Evolutionary conservation across 441 rosid species (phyloP).

Genomic region (Lagerstroemia fauriei): DNA sequence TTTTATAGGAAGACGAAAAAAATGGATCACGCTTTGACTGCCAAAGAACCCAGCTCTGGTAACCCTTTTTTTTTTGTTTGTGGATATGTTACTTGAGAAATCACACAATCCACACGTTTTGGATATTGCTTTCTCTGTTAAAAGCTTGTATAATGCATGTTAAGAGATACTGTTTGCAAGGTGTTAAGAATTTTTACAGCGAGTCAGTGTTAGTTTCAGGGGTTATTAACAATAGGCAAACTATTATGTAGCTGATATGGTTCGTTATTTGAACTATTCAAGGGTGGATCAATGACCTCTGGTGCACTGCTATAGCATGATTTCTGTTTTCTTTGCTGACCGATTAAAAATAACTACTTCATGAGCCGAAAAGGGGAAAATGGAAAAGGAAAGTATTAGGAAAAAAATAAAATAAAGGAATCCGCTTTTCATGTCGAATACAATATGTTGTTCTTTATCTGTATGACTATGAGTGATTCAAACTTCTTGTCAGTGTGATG

Average conservation of each 20-base stretch:
- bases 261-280: not conserved
- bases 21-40: constrained; percentile 53
- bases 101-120: not conserved
- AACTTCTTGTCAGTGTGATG: not conserved
- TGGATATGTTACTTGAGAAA: too few species aligned
- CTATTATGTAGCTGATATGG: not conserved
- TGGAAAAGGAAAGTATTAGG: too few species aligned
- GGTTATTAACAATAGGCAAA: not conserved
- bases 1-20: constrained; percentile 62
- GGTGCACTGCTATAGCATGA: not conserved
- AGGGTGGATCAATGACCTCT: not conserved
- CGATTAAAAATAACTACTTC: not conserved
- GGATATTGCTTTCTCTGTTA: not conserved
- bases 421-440: not conserved
- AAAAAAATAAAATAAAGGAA: not conserved
- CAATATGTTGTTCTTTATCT: not conserved
- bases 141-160: not conserved
- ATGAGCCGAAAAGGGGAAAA: too few species aligned
- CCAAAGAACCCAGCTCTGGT: constrained; percentile 66
- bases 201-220: not conserved
- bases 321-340: not conserved
- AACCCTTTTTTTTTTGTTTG: not conserved
- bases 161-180: not conserved
- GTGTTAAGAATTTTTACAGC: not conserved
- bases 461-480: not conserved